Evolutionary conservation across 73 alveolate species (phyloP).

Genomic region (Paramecium primaurelia): DNA sequence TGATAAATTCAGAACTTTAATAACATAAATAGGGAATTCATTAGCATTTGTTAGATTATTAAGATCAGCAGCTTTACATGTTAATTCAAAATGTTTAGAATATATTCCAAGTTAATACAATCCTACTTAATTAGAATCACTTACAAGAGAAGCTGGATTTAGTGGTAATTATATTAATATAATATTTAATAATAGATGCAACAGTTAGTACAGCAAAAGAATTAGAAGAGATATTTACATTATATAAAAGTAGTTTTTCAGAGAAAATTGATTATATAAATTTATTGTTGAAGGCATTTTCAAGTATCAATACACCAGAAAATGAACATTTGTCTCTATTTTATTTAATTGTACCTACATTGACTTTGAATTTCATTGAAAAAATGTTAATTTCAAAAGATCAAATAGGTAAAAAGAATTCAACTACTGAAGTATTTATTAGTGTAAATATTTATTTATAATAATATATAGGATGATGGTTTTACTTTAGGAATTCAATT

Average conservation of each 20-base stretch:
- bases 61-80: conserved; percentile 91
- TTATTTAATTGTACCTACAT: conserved; percentile 92
- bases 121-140: conserved; percentile 45
- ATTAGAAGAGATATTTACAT: conserved; percentile 84
- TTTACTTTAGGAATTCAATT: conserved; percentile 95
- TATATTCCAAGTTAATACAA: conserved; percentile 77
- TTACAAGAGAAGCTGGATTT: conserved; percentile 75
- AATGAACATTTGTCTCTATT: conserved; percentile 85
- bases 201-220: conserved; percentile 80
- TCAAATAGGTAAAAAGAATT: conserved; percentile 85
- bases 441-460: conserved; percentile 2
- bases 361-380: conserved; percentile 90
- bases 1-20: conserved; percentile 84
- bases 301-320: conserved; percentile 74
- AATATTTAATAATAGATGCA: neutral
- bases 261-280: conserved; percentile 90
- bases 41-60: conserved; percentile 95
- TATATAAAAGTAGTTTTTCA: conserved; percentile 77
- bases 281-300: conserved; percentile 81
- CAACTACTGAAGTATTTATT: conserved; percentile 68
- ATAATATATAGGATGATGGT: conserved; percentile 94
- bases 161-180: conserved; percentile 61
- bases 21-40: conserved; percentile 97
- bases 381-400: conserved; percentile 89
- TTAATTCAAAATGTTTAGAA: conserved; percentile 84